Evolutionary conservation across 2,329 filamentous ascomycete species (phyloP), one percentile per base, ranked within the genome.

Genomic region (Cordyceps javanica): DNA sequence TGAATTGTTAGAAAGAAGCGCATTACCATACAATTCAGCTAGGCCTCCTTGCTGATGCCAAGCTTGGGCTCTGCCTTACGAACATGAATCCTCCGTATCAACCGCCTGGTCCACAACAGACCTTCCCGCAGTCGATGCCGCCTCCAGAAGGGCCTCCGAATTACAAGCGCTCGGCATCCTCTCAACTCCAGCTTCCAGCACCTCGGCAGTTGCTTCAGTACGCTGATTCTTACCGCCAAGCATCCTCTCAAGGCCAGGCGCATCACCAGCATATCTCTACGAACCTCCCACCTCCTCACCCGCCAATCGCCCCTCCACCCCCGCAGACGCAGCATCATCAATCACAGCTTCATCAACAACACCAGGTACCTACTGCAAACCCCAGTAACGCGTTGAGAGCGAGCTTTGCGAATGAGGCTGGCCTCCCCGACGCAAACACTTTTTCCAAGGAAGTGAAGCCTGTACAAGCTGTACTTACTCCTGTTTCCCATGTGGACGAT

Each of bases 401-500:
- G 6, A 25, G 42, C 25, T 41, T 30, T 23, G 25, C 42, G 16
- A 34, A 34, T 32, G 53, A 55, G 23, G 23, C 30, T 2, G 32
- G 13, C 30, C 9, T 26, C 23, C 5, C 41, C 19, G 21, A 30
- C 13, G 21, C 41, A 26, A 25, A 28, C 14, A 23, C 14, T 13
- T 8, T n/a, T 23, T 21, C 32, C 28, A 55, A 21, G 11, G 42
- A 46, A n/a, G 19, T 16, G 11, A 36, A 55, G n/a, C 42, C 53
- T 14, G n/a, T 34, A 21, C 48, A 57, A 36, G 38, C 25, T 32
- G 16, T 66, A 58, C 59, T 70, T 3, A 58, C 63, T 16, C 60
- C 67, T 2, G 65, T 71, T 19, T 71, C 71, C 26, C 70, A 69
- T 39, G 60, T 73, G n/a, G 71, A 73, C 54, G 67, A 71, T 28